Evolutionary conservation across 495 filamentous ascomycete genomes (phyloP).

Genomic region (Hypoxylon cercidicola): DNA sequence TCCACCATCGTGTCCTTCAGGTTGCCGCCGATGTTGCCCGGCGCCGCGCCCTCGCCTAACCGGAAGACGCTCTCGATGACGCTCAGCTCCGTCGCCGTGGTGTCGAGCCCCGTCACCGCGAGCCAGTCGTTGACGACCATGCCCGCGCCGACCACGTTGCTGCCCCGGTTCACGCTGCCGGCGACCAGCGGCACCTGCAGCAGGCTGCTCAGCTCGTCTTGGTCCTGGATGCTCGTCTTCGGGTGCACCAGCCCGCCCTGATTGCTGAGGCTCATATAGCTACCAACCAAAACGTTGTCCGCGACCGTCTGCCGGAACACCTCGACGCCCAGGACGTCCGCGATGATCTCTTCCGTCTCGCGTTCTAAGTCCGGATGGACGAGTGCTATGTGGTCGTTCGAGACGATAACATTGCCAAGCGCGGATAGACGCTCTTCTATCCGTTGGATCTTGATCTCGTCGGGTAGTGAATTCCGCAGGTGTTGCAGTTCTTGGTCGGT

Average conservation of each 20-base stretch:
- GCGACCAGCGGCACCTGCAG: constrained; percentile 96
- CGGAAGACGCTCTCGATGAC: constrained; percentile 96
- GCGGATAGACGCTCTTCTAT: constrained; percentile 98
- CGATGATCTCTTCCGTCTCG: constrained; percentile 94
- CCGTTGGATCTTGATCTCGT: constrained; percentile 86
- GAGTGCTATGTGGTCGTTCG: constrained; percentile 95
- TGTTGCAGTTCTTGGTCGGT: constrained; percentile 99
- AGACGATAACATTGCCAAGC: constrained; percentile 94
- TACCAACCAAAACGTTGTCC: constrained; percentile 95
- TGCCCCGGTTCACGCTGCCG: constrained; percentile 90
- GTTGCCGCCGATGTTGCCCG: constrained; percentile 75
- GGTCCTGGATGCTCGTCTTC: constrained; percentile 94
- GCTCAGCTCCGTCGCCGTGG: constrained; percentile 94
- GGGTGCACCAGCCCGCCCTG: constrained; percentile 97
- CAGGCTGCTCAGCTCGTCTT: constrained; percentile 93
- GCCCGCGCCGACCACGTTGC: constrained; percentile 92
- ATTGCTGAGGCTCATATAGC: constrained; percentile 95
- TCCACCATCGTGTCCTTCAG: constrained; percentile 98
- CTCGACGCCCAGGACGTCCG: constrained; percentile 95
- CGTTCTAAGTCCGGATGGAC: constrained; percentile 97
- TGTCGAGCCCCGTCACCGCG: constrained; percentile 95
- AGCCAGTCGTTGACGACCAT: constrained; percentile 99
- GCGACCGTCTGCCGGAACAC: constrained; percentile 97
- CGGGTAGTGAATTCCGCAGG: constrained; percentile 91
- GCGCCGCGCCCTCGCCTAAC: constrained; percentile 85